Percentiles rank a stretch among this genome's conserved stretches.
Conservation (phyloP, 345 rosid species). For the Boechera divaricarpa region DNA sequence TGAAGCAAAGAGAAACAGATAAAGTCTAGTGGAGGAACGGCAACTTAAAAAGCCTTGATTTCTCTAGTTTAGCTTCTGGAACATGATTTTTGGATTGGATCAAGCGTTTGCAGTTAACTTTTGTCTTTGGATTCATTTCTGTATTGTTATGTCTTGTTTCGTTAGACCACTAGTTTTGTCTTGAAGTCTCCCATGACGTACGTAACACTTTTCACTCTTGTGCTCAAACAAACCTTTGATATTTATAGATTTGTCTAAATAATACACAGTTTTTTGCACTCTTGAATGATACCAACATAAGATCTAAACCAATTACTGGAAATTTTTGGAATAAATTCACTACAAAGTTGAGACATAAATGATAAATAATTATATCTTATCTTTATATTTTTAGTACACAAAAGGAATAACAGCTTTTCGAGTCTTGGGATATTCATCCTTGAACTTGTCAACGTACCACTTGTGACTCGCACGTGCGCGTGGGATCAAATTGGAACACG, state of each 20-base stretch:
- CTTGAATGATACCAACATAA: conserved; percentile 3
- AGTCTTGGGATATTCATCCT: conserved; percentile 68
- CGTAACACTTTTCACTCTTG: conserved; percentile 19
- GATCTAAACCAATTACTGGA: not conserved
- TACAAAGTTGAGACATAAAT: not conserved
- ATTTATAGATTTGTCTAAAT: conserved; percentile 22
- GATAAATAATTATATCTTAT: too few species aligned
- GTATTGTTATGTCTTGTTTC: conserved; percentile 35
- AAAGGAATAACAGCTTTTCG: conserved; percentile 85
- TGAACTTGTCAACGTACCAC: conserved; percentile 81
- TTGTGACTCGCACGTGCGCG: conserved; percentile 69
- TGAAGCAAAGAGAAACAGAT: conserved; percentile 18
- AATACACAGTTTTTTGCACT: conserved; percentile 3
- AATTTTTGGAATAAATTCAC: not conserved
- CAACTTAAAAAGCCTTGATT: conserved; percentile 21
- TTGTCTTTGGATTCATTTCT: conserved; percentile 40
- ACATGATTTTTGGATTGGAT: conserved; percentile 36
- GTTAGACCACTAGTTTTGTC: conserved; percentile 34
- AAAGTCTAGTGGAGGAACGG: conserved; percentile 6
- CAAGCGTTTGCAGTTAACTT: conserved; percentile 29
- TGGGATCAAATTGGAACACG: conserved; percentile 81
- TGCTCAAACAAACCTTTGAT: conserved; percentile 9
- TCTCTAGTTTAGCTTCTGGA: conserved; percentile 37
- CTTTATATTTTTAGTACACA: conserved; percentile 45
- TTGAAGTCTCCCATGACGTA: conserved; percentile 17